These are phyloP conservation scores for Celoporthe dispersa DNA, from an alignment of 2,329 filamentous ascomycete species.

Conservation along the genomic window DNA sequence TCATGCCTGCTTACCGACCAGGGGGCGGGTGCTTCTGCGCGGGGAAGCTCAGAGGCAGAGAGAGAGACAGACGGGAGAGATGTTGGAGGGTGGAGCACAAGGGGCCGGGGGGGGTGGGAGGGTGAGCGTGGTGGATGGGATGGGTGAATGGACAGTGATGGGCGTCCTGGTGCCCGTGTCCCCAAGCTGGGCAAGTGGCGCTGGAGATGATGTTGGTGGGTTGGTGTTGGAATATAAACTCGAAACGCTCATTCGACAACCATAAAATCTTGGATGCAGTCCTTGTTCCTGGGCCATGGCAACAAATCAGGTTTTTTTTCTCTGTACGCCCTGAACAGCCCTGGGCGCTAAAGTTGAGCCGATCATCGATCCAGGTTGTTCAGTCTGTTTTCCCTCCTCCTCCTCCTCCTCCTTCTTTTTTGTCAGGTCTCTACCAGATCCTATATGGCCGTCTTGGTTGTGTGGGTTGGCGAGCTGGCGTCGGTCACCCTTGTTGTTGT, in stretches of 20 bases:
- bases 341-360: neutral
- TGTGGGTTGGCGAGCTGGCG: neutral
- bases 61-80: neutral
- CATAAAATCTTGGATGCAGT: slow-evolving; percentile 5
- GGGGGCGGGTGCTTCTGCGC: neutral
- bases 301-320: slow-evolving; percentile 26
- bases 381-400: neutral
- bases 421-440: neutral
- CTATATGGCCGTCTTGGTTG: neutral
- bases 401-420: neutral
- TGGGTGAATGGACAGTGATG: neutral
- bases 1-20: neutral
- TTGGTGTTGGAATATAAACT: neutral
- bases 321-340: neutral
- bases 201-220: slow-evolving; percentile 18
- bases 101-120: no score
- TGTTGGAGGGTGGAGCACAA: neutral
- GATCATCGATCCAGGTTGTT: neutral
- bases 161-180: neutral
- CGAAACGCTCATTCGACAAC: slow-evolving; percentile 19
- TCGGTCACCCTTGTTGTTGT: neutral
- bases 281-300: slow-evolving; percentile 1
- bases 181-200: neutral
- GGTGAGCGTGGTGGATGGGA: neutral
- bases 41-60: neutral